Evolutionary conservation across 2,329 filamentous ascomycete species (phyloP), one percentile per base, ranked within the genome.

Genomic region (Ciborinia camelliae): DNA sequence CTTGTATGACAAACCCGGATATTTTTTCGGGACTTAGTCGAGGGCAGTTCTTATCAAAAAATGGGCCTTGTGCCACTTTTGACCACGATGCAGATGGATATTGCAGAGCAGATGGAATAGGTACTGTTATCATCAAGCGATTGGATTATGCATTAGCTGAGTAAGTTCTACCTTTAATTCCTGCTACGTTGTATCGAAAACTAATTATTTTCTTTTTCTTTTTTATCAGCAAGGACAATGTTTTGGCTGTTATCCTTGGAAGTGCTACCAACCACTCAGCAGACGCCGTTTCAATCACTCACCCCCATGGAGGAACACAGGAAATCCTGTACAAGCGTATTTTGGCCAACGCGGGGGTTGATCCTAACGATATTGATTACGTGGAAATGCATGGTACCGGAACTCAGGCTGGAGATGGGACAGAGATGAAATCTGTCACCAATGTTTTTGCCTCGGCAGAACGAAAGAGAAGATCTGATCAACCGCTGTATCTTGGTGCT

Each of bases 351-450:
- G 88, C 90, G 50, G 88, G 89, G 65, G 83, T 95, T 28, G 87
- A 93, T 72, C 89, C 91, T 1, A 82, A 86, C 59, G 89, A 93
- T 68, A 83, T 96, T 57, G 87, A 87, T 76, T 96, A 94, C 72
- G 87, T 96, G 10, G 92, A 96, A 77, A 92, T 95, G 87, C 91
- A 96, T 75, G 92, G 90, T 18, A 96, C 92, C 3, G 92, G 92
- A 39, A 96, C 91, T 0, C 90, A 95, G 75, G 91, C 90, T 39
- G 92, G 90, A 67, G 92, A 96, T 73, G 87, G 86, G 9, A 89
- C 86, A 4, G 92, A 97, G 75, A 93, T 94, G 88, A 81, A 86
- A 0, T 92, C 89, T 0, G 89, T 96, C 57, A 86, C 87, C 47
- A 82, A 85, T 57, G 80, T 84, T 26, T 89, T 89, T 70, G 62